phyloP scores from a whole-genome alignment of 2,329 filamentous ascomycete genomes.

The Orbilia blumenaviensis region DNA sequence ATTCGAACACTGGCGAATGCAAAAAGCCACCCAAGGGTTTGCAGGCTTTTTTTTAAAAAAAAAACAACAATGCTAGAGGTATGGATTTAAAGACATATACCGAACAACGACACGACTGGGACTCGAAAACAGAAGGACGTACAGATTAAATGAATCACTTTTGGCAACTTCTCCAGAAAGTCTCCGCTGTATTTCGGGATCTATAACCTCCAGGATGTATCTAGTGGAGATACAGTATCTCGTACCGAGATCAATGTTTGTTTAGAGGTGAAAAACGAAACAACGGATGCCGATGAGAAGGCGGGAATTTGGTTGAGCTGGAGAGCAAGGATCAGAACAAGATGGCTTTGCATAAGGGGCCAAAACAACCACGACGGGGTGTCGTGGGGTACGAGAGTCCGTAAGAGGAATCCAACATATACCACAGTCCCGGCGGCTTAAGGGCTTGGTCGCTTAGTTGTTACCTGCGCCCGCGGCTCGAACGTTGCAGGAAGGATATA shows the following conservation, averaged over 20 bases:
- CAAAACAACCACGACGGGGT: not conserved
- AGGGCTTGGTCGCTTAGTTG: not conserved
- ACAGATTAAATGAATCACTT: not conserved
- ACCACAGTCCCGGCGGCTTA: not conserved
- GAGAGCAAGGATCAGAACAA: not conserved
- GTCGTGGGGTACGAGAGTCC: conserved; percentile 10
- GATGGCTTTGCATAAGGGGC: conserved; percentile 16
- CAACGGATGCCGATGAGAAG: conserved; percentile 15
- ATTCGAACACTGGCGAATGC: not conserved
- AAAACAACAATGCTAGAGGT: conserved; percentile 12
- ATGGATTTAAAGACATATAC: conserved; percentile 2
- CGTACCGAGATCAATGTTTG: conserved; percentile 27
- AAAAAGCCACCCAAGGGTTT: conserved; percentile 13
- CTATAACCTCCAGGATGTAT: not conserved
- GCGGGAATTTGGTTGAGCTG: too few species aligned
- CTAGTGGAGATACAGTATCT: conserved; percentile 40
- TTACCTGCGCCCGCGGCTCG: not conserved
- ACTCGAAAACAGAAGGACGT: conserved; percentile 13
- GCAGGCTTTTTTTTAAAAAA: too few species aligned
- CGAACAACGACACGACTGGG: conserved; percentile 1
- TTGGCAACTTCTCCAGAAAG: not conserved
- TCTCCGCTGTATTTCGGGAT: conserved; percentile 29
- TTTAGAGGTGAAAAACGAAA: conserved; percentile 28
- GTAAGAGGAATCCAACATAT: conserved; percentile 32
- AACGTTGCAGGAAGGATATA: not conserved